These are phyloP conservation scores for Allium fistulosum DNA, from an alignment of 106 monocot genomes.

Conservation along the genomic window DNA sequence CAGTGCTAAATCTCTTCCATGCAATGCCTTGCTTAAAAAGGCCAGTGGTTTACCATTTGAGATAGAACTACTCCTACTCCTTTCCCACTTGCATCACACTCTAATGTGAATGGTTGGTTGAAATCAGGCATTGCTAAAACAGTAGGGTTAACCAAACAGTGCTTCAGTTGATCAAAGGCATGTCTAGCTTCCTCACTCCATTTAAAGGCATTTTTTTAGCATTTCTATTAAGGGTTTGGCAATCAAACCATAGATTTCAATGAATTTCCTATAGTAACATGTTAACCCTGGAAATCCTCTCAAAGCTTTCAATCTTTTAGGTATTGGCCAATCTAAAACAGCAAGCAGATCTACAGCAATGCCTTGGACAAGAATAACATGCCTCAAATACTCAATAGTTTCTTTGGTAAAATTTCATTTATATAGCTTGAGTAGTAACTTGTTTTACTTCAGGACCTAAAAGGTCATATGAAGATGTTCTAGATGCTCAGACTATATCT, in stretches of 20 bases:
- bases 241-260: not conserved
- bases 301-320: not conserved
- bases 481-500: not conserved
- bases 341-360: not conserved
- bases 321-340: not conserved
- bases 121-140: conserved; percentile 9
- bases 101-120: not conserved
- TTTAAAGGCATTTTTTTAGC: conserved; percentile 5
- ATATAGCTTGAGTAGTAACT: not conserved
- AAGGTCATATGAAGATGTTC: not conserved
- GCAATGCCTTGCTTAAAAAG: conserved; percentile 1
- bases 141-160: not conserved
- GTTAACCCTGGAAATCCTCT: not conserved
- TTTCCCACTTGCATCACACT: not conserved
- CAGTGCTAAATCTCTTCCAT: not conserved
- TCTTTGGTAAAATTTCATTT: not conserved
- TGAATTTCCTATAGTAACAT: not conserved
- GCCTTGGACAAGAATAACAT: not conserved
- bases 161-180: conserved; percentile 2
- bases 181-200: not conserved
- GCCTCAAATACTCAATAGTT: conserved; percentile 5
- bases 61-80: not conserved
- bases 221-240: not conserved
- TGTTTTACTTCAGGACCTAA: not conserved
- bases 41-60: conserved; percentile 3